Conservation (phyloP, 805 yeast species). For the Starmerella scarabaei region DNA sequence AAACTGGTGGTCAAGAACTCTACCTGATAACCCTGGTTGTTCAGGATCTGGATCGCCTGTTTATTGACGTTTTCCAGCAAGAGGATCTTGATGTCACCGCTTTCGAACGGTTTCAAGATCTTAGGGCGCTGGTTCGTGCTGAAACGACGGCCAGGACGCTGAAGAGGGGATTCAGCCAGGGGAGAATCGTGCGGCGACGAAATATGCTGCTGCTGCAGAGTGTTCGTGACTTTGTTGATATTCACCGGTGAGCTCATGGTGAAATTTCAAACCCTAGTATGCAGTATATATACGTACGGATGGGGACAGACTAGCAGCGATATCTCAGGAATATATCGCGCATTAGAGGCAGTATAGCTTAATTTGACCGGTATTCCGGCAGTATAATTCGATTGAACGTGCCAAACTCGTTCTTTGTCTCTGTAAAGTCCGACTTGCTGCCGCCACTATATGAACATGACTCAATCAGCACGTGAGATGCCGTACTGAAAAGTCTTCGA, state of each 20-base stretch:
- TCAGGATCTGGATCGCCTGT: slow-evolving; percentile 79
- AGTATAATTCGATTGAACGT: too few species aligned
- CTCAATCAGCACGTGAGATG: too few species aligned
- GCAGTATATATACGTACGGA: too few species aligned
- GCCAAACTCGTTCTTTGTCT: too few species aligned
- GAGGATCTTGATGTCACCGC: slow-evolving; percentile 87
- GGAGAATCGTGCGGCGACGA: slow-evolving; percentile 15
- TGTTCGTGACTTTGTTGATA: slow-evolving; percentile 17
- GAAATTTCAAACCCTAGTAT: too few species aligned
- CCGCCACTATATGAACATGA: too few species aligned
- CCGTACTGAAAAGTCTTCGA: too few species aligned
- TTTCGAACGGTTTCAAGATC: slow-evolving; percentile 82
- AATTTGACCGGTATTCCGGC: too few species aligned
- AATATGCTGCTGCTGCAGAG: slow-evolving; percentile 6
- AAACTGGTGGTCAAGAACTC: slow-evolving; percentile 83
- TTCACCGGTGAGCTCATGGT: slow-evolving; percentile 27
- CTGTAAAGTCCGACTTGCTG: too few species aligned
- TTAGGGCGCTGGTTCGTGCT: slow-evolving; percentile 31
- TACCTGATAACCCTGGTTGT: slow-evolving; percentile 89
- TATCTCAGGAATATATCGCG: too few species aligned
- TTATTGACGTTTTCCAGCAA: slow-evolving; percentile 84
- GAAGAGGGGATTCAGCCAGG: slow-evolving; percentile 8
- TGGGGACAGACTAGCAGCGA: too few species aligned
- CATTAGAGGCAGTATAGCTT: too few species aligned
- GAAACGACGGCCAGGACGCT: slow-evolving; percentile 19